A percentile compares a stretch with the other conserved stretches of the same genome.
These are phyloP conservation scores for Elsinoe ampelina DNA, from an alignment of 2,329 filamentous ascomycete genomes.

Conservation along the genomic window DNA sequence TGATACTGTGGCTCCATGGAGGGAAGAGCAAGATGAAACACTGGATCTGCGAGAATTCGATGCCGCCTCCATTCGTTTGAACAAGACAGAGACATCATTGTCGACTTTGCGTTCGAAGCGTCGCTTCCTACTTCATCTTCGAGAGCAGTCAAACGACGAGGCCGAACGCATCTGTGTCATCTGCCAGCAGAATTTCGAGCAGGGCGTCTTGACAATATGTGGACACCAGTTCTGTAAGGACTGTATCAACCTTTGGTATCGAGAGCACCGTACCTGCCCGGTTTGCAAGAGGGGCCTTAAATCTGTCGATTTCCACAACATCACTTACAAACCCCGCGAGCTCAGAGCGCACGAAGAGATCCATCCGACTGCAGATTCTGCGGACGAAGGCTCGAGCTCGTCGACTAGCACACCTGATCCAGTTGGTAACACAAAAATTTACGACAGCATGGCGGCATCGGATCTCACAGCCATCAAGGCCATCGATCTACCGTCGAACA, in stretches of 20 bases:
- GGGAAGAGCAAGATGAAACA: slow-evolving; percentile 51
- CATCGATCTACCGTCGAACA: slow-evolving; percentile 54
- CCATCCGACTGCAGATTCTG: background rate
- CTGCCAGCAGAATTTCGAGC: slow-evolving; percentile 65
- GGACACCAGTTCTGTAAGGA: slow-evolving; percentile 89
- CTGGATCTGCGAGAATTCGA: slow-evolving; percentile 44
- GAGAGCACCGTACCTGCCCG: slow-evolving; percentile 65
- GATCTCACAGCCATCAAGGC: slow-evolving; percentile 72
- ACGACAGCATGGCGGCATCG: slow-evolving; percentile 62
- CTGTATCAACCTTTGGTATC: slow-evolving; percentile 74
- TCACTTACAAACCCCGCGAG: slow-evolving; percentile 69
- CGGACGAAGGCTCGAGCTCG: slow-evolving; percentile 13
- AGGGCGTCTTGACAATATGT: slow-evolving; percentile 77
- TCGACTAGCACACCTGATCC: slow-evolving; percentile 6
- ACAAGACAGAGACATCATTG: slow-evolving; percentile 48
- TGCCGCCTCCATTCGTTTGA: slow-evolving; percentile 38
- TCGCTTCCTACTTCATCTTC: slow-evolving; percentile 59
- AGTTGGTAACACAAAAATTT: slow-evolving; percentile 48
- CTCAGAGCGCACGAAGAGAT: slow-evolving; percentile 56
- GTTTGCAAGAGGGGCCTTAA: slow-evolving; percentile 67
- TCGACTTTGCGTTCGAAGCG: slow-evolving; percentile 60
- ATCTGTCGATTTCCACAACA: slow-evolving; percentile 66
- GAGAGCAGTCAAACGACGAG: slow-evolving; percentile 50
- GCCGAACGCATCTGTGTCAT: slow-evolving; percentile 68
- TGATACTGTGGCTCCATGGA: slow-evolving; percentile 69